These are phyloP conservation scores for Lepidium didymum DNA, from an alignment of 345 rosid genomes.

Conservation along the genomic window DNA sequence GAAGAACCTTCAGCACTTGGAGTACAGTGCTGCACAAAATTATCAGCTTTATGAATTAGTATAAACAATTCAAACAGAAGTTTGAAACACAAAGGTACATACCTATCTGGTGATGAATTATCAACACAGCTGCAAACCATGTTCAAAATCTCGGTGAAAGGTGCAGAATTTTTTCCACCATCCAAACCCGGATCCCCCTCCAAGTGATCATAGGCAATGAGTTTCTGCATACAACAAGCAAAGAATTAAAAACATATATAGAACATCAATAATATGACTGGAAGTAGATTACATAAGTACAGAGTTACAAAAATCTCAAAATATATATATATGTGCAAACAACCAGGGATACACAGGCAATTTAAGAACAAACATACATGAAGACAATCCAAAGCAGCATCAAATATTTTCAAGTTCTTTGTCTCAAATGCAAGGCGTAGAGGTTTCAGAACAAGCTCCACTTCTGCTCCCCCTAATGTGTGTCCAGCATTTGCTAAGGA, in stretches of 20 bases:
- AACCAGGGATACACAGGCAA: conserved; percentile 4
- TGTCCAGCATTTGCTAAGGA: conserved; percentile 75
- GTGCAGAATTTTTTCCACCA: conserved; percentile 71
- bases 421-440: conserved; percentile 92
- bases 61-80: conserved; percentile 10
- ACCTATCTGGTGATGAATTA: conserved; percentile 97
- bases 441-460: conserved; percentile 86
- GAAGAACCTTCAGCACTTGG: conserved; percentile 93
- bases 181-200: conserved; percentile 98
- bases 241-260: conserved; percentile 15
- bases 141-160: conserved; percentile 82
- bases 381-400: conserved; percentile 97
- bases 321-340: background rate
- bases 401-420: conserved; percentile 74
- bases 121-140: conserved; percentile 89
- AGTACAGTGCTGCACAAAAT: conserved; percentile 72
- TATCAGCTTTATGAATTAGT: conserved; percentile 23
- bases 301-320: background rate
- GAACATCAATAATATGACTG: background rate
- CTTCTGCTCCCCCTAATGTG: conserved; percentile 75
- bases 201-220: conserved; percentile 89
- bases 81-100: conserved; percentile 14
- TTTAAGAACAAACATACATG: conserved; percentile 50
- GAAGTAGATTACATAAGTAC: background rate
- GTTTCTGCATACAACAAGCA: conserved; percentile 51